Conservation (phyloP, 352 stramenopile genomes). For the Globisporangium mamillatum region DNA sequence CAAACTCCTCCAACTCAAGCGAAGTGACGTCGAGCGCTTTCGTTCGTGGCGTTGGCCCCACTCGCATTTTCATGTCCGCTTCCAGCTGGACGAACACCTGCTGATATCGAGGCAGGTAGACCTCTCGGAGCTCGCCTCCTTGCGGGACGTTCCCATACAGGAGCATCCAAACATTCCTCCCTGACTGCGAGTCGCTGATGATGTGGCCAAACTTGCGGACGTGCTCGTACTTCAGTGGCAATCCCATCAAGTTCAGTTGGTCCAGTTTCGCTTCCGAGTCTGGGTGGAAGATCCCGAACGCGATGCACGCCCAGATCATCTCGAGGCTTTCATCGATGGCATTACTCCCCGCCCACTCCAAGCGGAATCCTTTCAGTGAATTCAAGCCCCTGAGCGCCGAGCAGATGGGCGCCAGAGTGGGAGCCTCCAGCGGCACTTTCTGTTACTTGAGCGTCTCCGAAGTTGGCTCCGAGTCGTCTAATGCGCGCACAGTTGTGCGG, state of each 20-base stretch:
- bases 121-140: constrained; percentile 2
- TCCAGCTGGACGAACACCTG: constrained; percentile 24
- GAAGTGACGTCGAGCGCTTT: constrained; percentile 14
- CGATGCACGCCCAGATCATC: constrained; percentile 40
- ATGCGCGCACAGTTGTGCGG: background rate
- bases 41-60: constrained; percentile 5
- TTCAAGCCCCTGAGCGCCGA: background rate
- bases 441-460: background rate
- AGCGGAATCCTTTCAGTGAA: background rate
- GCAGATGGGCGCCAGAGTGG: background rate
- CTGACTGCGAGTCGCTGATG: too few species aligned
- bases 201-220: too few species aligned
- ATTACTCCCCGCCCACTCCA: background rate
- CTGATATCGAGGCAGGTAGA: background rate
- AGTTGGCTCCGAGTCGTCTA: background rate
- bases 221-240: constrained; percentile 16
- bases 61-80: constrained; percentile 23
- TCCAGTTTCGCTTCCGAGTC: constrained; percentile 28
- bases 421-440: background rate
- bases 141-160: constrained; percentile 18
- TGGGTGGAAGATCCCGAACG: constrained; percentile 36
- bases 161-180: constrained; percentile 6
- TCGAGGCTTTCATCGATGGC: background rate
- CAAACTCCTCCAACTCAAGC: constrained; percentile 24
- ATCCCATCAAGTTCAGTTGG: constrained; percentile 29